These are phyloP conservation scores for Neurospora sp. DNA, from an alignment of 495 filamentous ascomycete species.

Conservation along the genomic window DNA sequence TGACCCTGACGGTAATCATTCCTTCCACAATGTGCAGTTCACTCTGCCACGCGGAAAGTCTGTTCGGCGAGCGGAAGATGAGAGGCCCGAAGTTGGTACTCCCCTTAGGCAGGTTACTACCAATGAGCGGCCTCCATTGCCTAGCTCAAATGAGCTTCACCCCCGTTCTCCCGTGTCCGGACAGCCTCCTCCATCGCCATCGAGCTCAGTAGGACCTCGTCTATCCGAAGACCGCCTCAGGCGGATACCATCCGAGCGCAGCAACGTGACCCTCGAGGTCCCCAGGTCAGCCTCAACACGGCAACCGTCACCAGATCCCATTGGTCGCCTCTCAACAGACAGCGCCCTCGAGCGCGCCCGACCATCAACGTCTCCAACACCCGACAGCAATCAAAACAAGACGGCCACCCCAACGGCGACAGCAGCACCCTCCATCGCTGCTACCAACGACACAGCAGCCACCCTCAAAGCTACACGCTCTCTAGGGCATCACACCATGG, in stretches of 20 bases:
- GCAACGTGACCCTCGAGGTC: constrained; percentile 35
- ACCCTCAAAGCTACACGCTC: constrained; percentile 52
- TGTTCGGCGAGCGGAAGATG: not conserved
- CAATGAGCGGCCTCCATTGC: constrained; percentile 43
- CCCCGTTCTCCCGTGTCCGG: constrained; percentile 22
- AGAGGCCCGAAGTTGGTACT: constrained; percentile 16
- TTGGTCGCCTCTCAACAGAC: constrained; percentile 37
- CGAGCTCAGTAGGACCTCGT: constrained; percentile 35
- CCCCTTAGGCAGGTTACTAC: constrained; percentile 43
- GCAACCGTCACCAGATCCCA: constrained; percentile 31
- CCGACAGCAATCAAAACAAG: constrained; percentile 25
- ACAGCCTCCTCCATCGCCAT: constrained; percentile 45
- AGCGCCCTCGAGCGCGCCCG: constrained; percentile 27
- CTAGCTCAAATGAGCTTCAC: constrained; percentile 34
- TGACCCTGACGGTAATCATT: constrained; percentile 20
- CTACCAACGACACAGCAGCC: constrained; percentile 55
- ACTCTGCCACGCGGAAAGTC: not conserved
- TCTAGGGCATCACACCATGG: constrained; percentile 30
- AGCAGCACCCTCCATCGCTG: constrained; percentile 3
- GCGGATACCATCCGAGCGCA: constrained; percentile 33
- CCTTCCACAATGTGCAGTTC: not conserved
- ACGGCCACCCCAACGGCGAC: constrained; percentile 33
- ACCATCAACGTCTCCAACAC: constrained; percentile 25
- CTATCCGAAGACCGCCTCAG: constrained; percentile 27
- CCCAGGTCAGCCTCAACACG: constrained; percentile 8